Evolutionary conservation across 441 rosid species (phyloP).

Genomic region (Adansonia gregorii): DNA sequence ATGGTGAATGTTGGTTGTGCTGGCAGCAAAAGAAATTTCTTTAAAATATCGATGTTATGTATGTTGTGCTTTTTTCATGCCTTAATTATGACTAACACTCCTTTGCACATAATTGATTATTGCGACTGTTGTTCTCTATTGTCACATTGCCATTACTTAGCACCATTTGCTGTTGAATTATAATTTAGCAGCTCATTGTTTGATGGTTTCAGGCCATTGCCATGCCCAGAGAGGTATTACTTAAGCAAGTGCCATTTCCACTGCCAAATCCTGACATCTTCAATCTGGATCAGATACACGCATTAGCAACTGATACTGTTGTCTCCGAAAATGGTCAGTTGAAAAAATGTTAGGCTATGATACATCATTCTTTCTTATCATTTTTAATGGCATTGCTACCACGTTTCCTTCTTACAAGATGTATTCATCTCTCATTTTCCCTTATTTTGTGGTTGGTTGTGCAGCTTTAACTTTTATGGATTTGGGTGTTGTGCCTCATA

Average conservation of each 20-base stretch:
- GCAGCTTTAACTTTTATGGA: constrained; percentile 88
- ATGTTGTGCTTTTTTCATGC: not conserved
- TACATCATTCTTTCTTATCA: not conserved
- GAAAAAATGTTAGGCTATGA: not conserved
- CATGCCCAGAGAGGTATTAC: constrained; percentile 72
- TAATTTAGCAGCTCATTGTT: constrained; percentile 6
- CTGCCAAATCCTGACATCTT: constrained; percentile 85
- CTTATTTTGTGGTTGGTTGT: constrained; percentile 30
- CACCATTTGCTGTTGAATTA: constrained; percentile 4
- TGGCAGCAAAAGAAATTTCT: not conserved
- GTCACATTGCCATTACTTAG: not conserved
- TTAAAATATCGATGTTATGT: not conserved
- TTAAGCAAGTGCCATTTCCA: constrained; percentile 91
- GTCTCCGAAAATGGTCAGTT: constrained; percentile 90
- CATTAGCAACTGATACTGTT: constrained; percentile 63
- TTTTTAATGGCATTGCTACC: not conserved
- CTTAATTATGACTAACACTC: not conserved
- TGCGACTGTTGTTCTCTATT: not conserved
- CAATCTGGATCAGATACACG: constrained; percentile 84
- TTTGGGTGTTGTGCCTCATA: constrained; percentile 83
- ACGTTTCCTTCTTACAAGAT: constrained; percentile 16
- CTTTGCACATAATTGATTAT: not conserved
- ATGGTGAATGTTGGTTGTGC: not conserved
- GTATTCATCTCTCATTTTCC: constrained; percentile 27
- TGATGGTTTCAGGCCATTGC: constrained; percentile 68